These are phyloP conservation scores for Chlorella vulgaris DNA, from an alignment of 139 green algal species.

Conservation along the genomic window DNA sequence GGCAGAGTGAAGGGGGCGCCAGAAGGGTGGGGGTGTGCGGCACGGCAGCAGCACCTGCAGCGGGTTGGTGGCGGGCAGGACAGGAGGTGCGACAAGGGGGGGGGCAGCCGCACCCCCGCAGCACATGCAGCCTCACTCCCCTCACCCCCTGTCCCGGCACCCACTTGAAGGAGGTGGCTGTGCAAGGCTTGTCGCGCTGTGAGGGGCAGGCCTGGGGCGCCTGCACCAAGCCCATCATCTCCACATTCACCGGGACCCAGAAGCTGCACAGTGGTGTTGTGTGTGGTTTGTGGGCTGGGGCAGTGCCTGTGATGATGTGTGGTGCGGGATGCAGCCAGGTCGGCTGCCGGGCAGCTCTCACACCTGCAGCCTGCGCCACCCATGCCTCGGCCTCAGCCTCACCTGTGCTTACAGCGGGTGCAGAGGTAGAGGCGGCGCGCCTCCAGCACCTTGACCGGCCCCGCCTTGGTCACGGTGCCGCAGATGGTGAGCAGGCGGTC, in stretches of 20 bases:
- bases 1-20: too few species aligned
- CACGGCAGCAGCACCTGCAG: too few species aligned
- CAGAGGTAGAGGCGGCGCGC: constrained; percentile 68
- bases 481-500: constrained; percentile 67
- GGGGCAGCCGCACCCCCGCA: too few species aligned
- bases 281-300: background rate
- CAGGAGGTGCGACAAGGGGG: too few species aligned
- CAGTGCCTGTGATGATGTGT: background rate
- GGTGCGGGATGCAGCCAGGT: too few species aligned
- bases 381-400: background rate
- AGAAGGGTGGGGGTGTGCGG: too few species aligned
- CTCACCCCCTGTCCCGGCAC: background rate
- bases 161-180: constrained; percentile 60
- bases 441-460: constrained; percentile 79
- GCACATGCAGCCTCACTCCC: background rate
- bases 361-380: background rate
- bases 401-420: constrained; percentile 66
- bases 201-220: constrained; percentile 55
- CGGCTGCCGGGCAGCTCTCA: too few species aligned
- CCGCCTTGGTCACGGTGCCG: constrained; percentile 79
- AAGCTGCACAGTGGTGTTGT: constrained; percentile 27
- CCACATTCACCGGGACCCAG: constrained; percentile 37
- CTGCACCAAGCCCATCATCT: constrained; percentile 38
- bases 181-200: constrained; percentile 48
- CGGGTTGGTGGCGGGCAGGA: too few species aligned